Base-by-base conservation (phyloP, 495 filamentous ascomycete genomes). In the Neurospora sp. region DNA sequence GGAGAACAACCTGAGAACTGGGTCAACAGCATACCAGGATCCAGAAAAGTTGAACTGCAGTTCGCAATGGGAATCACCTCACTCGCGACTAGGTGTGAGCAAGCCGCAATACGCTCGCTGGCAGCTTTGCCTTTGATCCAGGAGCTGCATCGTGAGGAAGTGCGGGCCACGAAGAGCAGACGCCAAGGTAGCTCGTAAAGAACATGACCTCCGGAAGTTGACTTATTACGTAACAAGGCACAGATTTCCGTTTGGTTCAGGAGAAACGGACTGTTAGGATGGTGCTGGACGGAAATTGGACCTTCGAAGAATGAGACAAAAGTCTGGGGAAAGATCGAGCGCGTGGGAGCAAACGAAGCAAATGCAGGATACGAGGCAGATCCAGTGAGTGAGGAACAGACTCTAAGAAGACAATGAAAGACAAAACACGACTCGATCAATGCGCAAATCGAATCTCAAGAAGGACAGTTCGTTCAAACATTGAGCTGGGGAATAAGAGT, bases 41-140 rank as follows among this genome's bases (percentile, higher is more conserved):
- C 0, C 10, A 2, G 0, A 4, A 5, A 35, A 35, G 4, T 27
- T 1, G 0, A 6, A 5, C 39, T 2, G 12, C 10, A 23, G 11
- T 54, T 23, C 1, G 3, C 44, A 11, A 4, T 12, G 6, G 7
- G 0, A 9, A 9, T 18, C 3, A 9, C 18, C 7, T n/a, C 42
- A n/a, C 7, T 0, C 18, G 2, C 8, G 18, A 5, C 46, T 12
- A 1, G 20, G 10, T 23, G n/a, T 23, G 4, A 23, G 9, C 20
- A 11, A 54, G 9, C 0, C n/a, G n/a, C 18, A 20, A 46, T 3
- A 18, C 7, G 8, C 8, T 46, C n/a, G n/a, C 44, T 20, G 9
- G n/a, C n/a, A 9, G 18, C 0, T 46, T 20, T 11, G 8, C n/a
- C n/a, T n/a, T n/a, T n/a, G n/a, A 1, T 46, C 4, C n/a, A 20